Percentiles rank a stretch among this genome's conserved stretches.
Evolutionary conservation across 768 basidiomycete species (phyloP).

Genomic region (Tricholoma furcatifolium): DNA sequence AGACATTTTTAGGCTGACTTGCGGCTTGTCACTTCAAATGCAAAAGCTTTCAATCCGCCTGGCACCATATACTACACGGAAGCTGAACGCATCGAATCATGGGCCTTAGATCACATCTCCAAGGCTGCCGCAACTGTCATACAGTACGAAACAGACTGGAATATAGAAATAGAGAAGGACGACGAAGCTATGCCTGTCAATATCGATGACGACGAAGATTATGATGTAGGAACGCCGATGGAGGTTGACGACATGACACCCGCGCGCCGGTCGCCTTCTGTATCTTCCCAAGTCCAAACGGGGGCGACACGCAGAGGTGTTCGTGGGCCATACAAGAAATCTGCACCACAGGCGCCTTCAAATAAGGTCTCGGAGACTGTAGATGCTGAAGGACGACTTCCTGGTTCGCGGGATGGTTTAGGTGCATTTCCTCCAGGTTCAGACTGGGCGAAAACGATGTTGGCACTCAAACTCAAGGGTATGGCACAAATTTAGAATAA

Average conservation of each 20-base stretch:
- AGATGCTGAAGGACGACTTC: constrained; percentile 69
- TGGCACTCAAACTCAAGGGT: constrained; percentile 78
- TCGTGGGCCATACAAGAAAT: constrained; percentile 55
- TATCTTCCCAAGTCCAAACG: constrained; percentile 41
- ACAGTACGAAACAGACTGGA: constrained; percentile 83
- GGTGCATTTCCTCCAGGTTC: constrained; percentile 70
- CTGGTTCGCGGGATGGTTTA: constrained; percentile 75
- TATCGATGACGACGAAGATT: constrained; percentile 40
- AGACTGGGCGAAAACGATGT: constrained; percentile 71
- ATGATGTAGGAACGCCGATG: constrained; percentile 36
- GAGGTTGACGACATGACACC: constrained; percentile 41
- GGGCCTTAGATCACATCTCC: constrained; percentile 72
- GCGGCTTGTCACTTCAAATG: constrained; percentile 69
- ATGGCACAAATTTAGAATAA: background rate
- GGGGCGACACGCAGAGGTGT: constrained; percentile 40
- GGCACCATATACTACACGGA: constrained; percentile 73
- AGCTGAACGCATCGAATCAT: constrained; percentile 68
- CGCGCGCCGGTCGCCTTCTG: constrained; percentile 45
- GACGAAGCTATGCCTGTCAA: constrained; percentile 43
- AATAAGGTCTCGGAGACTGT: constrained; percentile 42
- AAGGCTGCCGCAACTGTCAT: constrained; percentile 73
- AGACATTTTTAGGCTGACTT: constrained; percentile 53
- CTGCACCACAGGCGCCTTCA: constrained; percentile 15
- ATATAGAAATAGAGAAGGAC: constrained; percentile 74
- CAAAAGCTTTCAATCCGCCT: constrained; percentile 74